These are phyloP conservation scores for Kondoa malvinella DNA, from an alignment of 768 basidiomycete genomes.

Conservation along the genomic window DNA sequence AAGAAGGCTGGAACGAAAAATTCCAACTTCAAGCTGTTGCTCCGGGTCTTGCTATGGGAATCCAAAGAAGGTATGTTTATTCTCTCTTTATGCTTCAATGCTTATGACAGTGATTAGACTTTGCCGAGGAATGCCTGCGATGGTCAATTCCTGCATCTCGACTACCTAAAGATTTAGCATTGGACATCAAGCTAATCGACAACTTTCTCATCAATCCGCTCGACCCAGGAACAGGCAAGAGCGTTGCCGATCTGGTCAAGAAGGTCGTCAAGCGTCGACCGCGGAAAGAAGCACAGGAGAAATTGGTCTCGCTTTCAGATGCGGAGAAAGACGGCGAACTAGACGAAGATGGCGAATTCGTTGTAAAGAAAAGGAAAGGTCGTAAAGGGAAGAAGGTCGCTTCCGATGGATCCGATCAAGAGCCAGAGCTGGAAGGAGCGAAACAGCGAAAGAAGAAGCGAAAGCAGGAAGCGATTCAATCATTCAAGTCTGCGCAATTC, in stretches of 20 bases:
- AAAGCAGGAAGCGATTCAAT: conserved; percentile 17
- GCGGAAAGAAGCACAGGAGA: not conserved
- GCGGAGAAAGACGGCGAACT: conserved; percentile 5
- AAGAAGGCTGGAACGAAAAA: conserved; percentile 63
- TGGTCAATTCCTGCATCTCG: conserved; percentile 71
- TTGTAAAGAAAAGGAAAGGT: conserved; percentile 13
- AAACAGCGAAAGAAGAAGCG: conserved; percentile 13
- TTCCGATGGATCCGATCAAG: not conserved
- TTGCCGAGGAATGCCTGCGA: conserved; percentile 16
- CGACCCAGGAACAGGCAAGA: conserved; percentile 60
- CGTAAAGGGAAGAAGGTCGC: not conserved
- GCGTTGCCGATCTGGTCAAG: conserved; percentile 45
- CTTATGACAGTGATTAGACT: conserved; percentile 35
- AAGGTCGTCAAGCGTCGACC: conserved; percentile 23
- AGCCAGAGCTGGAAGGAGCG: conserved; percentile 8
- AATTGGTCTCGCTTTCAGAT: conserved; percentile 9
- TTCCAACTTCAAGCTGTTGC: conserved; percentile 61
- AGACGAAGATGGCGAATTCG: not conserved
- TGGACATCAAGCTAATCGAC: conserved; percentile 55
- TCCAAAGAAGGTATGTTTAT: conserved; percentile 44
- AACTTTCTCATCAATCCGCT: conserved; percentile 69
- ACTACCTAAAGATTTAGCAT: conserved; percentile 49
- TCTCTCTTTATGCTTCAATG: conserved; percentile 8
- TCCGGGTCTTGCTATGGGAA: conserved; percentile 60
- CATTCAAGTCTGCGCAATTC: conserved; percentile 25